Evolutionary conservation across 2,329 filamentous ascomycete species (phyloP).

Genomic region (Fusarium sambucinum): DNA sequence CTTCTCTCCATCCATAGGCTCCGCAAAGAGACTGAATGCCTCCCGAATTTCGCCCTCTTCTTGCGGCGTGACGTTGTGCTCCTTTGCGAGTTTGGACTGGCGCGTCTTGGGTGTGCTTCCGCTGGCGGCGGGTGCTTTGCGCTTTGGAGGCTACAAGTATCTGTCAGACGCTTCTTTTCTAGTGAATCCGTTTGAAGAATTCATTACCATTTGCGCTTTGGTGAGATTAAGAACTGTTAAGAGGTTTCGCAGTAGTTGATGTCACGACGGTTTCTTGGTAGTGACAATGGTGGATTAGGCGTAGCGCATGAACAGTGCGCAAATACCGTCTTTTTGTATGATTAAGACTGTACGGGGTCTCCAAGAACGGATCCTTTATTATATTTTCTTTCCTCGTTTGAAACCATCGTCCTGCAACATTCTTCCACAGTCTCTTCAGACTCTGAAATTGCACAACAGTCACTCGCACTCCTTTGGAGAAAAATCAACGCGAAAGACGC

Average conservation of each 20-base stretch:
- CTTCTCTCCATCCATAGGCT: slow-evolving; percentile 78
- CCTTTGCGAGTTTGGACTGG: slow-evolving; percentile 90
- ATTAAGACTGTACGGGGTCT: slow-evolving; percentile 37
- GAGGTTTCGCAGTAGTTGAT: slow-evolving; percentile 35
- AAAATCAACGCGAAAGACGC: slow-evolving; percentile 27
- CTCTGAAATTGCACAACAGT: not conserved
- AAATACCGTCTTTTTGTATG: accelerated
- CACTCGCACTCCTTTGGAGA: slow-evolving; percentile 18
- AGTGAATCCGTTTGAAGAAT: accelerated
- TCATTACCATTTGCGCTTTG: slow-evolving; percentile 36
- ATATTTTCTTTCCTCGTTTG: slow-evolving; percentile 23
- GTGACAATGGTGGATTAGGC: slow-evolving; percentile 26
- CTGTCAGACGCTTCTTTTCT: slow-evolving; percentile 3
- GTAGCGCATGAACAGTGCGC: slow-evolving; percentile 24
- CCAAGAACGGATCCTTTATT: slow-evolving; percentile 11
- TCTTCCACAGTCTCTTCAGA: slow-evolving; percentile 9
- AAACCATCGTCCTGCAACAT: slow-evolving; percentile 3
- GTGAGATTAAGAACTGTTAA: slow-evolving; percentile 5
- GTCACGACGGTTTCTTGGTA: slow-evolving; percentile 32
- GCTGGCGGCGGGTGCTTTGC: slow-evolving; percentile 56
- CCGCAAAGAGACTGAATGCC: slow-evolving; percentile 85
- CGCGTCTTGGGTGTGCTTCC: slow-evolving; percentile 59
- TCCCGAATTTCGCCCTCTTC: slow-evolving; percentile 93
- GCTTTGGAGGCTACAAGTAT: slow-evolving; percentile 63
- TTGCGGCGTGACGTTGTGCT: slow-evolving; percentile 84